Conservation (phyloP, 768 basidiomycete genomes). For the Pisolithus sp. region DNA sequence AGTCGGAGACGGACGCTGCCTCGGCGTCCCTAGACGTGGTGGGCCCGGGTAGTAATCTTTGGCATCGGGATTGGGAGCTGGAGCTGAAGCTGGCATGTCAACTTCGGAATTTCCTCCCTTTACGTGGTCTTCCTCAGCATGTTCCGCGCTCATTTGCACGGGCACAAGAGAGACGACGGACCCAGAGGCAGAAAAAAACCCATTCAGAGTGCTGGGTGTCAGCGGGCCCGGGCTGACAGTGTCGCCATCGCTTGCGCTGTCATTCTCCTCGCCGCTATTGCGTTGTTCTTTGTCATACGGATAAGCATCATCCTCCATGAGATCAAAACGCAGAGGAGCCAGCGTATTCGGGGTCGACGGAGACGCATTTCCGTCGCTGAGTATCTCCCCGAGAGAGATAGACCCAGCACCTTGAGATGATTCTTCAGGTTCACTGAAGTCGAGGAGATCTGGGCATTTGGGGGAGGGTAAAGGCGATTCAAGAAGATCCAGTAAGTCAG, state of each 20-base stretch:
- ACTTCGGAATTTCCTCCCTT: background rate
- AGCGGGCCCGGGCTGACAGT: constrained; percentile 28
- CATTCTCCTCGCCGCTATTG: constrained; percentile 11
- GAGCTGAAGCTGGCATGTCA: background rate
- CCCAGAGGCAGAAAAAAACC: constrained; percentile 21
- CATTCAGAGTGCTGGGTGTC: constrained; percentile 24
- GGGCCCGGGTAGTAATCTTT: constrained; percentile 4
- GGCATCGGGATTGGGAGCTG: constrained; percentile 1
- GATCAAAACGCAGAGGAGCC: constrained; percentile 16
- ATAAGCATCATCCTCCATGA: constrained; percentile 17
- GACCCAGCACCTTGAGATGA: background rate
- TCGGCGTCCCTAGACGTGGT: constrained; percentile 14
- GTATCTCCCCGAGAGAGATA: background rate
- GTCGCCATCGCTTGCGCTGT: constrained; percentile 23
- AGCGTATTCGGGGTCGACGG: constrained; percentile 6
- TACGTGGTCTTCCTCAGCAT: background rate
- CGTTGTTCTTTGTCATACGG: background rate
- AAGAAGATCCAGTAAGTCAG: background rate
- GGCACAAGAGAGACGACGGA: constrained; percentile 20
- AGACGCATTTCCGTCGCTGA: background rate
- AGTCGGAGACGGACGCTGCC: constrained; percentile 12
- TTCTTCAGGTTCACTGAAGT: constrained; percentile 1
- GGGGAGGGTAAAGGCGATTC: background rate
- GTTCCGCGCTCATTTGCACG: constrained; percentile 7
- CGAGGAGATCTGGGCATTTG: background rate